Conservation (phyloP, 1,284 basidiomycete species). For the Leccinum solheimii region DNA sequence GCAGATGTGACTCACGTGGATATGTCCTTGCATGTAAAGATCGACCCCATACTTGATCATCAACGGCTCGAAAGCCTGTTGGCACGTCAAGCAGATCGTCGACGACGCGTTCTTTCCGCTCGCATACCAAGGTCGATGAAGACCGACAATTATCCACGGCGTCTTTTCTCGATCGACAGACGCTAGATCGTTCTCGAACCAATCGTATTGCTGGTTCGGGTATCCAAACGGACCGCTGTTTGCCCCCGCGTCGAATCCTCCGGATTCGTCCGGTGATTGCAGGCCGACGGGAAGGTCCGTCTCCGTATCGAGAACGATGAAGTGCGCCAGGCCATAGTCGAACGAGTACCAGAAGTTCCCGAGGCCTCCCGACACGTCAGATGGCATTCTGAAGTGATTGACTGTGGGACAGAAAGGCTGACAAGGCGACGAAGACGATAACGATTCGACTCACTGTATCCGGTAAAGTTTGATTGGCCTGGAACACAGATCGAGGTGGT, state of each 20-base stretch:
- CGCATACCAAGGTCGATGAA: slow-evolving; percentile 32
- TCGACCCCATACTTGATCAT: slow-evolving; percentile 36
- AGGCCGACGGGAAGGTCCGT: slow-evolving; percentile 29
- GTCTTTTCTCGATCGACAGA: slow-evolving; percentile 24
- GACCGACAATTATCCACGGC: slow-evolving; percentile 31
- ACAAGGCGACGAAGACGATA: neutral
- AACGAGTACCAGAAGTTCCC: slow-evolving; percentile 36
- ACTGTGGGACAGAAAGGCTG: slow-evolving; percentile 12
- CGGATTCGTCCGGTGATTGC: slow-evolving; percentile 24
- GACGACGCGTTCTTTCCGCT: slow-evolving; percentile 10
- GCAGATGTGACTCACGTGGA: slow-evolving; percentile 16
- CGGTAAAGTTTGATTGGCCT: slow-evolving; percentile 31
- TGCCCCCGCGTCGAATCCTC: slow-evolving; percentile 15
- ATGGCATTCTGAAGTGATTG: slow-evolving; percentile 33
- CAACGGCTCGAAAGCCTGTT: slow-evolving; percentile 31
- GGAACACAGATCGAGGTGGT: slow-evolving; percentile 29
- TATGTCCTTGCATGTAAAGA: slow-evolving; percentile 29
- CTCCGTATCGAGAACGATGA: slow-evolving; percentile 24
- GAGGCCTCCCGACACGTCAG: slow-evolving; percentile 27
- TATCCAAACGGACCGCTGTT: slow-evolving; percentile 29
- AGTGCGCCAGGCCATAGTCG: slow-evolving; percentile 32
- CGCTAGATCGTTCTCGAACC: slow-evolving; percentile 31
- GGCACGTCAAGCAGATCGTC: slow-evolving; percentile 21
- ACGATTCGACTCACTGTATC: slow-evolving; percentile 25
- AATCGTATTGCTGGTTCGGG: slow-evolving; percentile 31